Conservation (phyloP, 2,329 filamentous ascomycete species). For the Trichophyton verrucosum region DNA sequence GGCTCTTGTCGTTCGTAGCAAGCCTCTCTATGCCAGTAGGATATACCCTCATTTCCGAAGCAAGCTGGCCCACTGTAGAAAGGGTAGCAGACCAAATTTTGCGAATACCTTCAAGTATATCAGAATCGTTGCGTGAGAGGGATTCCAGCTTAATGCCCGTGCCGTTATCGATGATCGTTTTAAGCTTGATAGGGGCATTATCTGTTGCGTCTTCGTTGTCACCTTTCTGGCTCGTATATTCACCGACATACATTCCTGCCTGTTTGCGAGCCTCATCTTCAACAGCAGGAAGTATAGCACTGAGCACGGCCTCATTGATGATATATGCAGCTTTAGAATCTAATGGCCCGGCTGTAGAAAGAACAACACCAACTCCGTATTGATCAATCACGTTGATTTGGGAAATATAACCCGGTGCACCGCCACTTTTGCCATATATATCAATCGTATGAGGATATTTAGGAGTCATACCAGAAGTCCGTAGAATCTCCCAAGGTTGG, state of each 20-base stretch:
- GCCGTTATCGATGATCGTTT: conserved; percentile 11
- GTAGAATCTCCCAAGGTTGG: conserved; percentile 30
- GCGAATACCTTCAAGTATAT: conserved; percentile 12
- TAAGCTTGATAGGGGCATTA: conserved; percentile 4
- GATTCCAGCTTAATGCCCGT: conserved; percentile 13
- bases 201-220: background rate
- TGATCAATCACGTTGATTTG: conserved; percentile 27
- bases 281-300: conserved; percentile 19
- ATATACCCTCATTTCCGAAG: conserved; percentile 13
- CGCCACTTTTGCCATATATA: conserved; percentile 27
- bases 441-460: conserved; percentile 23
- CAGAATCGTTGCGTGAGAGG: conserved; percentile 12
- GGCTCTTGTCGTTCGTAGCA: background rate
- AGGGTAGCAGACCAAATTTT: conserved; percentile 10
- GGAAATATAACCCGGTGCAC: conserved; percentile 25
- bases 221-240: conserved; percentile 1
- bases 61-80: conserved; percentile 13
- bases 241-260: conserved; percentile 13
- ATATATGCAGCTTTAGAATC: conserved; percentile 17
- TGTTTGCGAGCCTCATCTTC: conserved; percentile 21
- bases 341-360: conserved; percentile 22
- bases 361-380: conserved; percentile 23
- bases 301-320: conserved; percentile 20
- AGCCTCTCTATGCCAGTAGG: conserved; percentile 8
- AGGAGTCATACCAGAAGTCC: conserved; percentile 17